These are phyloP conservation scores for Stemphylium beticola DNA, from an alignment of 2,329 filamentous ascomycete species.

Conservation along the genomic window DNA sequence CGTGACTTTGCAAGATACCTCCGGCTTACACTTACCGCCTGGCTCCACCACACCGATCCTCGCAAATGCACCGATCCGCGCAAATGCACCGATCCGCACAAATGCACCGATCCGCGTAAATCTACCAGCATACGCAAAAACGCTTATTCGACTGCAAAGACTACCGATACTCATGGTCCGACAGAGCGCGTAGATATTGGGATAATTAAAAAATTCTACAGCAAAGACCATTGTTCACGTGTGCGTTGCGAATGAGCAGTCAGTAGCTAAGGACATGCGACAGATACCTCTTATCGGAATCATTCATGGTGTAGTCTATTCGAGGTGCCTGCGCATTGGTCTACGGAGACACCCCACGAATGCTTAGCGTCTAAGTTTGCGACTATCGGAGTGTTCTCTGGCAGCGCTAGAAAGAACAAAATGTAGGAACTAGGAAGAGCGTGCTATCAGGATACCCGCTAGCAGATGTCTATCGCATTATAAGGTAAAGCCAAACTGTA, in stretches of 20 bases:
- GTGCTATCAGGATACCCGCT: not conserved
- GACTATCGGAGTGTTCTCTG: no score
- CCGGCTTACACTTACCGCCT: not conserved
- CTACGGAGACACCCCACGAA: no score
- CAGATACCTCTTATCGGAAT: not conserved
- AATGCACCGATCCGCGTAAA: no score
- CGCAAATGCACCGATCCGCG: no score
- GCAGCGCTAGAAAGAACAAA: no score
- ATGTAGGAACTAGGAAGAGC: not conserved
- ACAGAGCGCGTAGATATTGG: not conserved
- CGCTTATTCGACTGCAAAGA: no score
- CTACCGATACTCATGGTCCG: no score
- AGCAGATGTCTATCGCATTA: not conserved
- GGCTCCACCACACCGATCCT: no score
- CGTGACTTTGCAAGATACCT: not conserved
- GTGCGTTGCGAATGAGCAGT: not conserved
- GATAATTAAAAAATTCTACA: not conserved
- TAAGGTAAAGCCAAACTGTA: not conserved
- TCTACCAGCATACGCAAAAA: no score
- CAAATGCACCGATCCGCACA: no score
- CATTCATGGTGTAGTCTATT: not conserved
- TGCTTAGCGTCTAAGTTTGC: no score
- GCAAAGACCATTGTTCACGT: not conserved
- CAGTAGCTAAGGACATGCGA: not conserved
- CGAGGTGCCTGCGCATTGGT: not conserved